Percentiles rank a stretch among this genome's conserved stretches.
These are phyloP conservation scores for Solanum hybrid DNA, from an alignment of 305 asterid species.

Conservation along the genomic window DNA sequence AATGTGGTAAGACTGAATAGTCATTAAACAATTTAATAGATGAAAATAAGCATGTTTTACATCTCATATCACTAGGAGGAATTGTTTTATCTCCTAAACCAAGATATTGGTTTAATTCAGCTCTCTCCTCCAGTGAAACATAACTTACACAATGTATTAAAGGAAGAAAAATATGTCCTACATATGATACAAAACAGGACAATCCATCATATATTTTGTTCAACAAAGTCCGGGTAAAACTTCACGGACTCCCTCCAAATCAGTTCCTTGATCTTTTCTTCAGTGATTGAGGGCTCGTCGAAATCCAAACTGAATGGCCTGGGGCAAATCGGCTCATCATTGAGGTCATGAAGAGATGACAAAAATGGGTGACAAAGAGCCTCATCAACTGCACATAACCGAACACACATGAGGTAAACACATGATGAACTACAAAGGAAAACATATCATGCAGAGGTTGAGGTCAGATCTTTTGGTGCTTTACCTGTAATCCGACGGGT, in stretches of 20 bases:
- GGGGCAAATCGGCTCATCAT: conserved; percentile 74
- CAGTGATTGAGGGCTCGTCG: conserved; percentile 54
- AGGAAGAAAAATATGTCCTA: not conserved
- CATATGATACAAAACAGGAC: not conserved
- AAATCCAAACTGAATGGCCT: conserved; percentile 59
- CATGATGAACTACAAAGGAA: not conserved
- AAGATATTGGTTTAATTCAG: not conserved
- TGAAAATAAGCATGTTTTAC: not conserved
- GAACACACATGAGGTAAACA: conserved; percentile 10
- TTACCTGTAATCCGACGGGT: conserved; percentile 66
- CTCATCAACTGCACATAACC: conserved; percentile 46
- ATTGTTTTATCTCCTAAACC: not conserved
- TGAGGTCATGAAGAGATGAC: conserved; percentile 67
- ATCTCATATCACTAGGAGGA: not conserved
- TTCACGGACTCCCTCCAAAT: conserved; percentile 57
- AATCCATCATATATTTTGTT: not conserved
- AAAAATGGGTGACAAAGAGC: conserved; percentile 76
- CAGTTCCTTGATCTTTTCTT: conserved; percentile 64
- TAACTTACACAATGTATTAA: not conserved
- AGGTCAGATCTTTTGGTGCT: not conserved
- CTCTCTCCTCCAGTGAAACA: not conserved
- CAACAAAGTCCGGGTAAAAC: conserved; percentile 45
- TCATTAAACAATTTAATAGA: not conserved
- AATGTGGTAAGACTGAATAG: not conserved
- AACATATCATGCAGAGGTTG: not conserved